Conservation (phyloP, 768 basidiomycete species). For the Aureoboletus auriporus region DNA sequence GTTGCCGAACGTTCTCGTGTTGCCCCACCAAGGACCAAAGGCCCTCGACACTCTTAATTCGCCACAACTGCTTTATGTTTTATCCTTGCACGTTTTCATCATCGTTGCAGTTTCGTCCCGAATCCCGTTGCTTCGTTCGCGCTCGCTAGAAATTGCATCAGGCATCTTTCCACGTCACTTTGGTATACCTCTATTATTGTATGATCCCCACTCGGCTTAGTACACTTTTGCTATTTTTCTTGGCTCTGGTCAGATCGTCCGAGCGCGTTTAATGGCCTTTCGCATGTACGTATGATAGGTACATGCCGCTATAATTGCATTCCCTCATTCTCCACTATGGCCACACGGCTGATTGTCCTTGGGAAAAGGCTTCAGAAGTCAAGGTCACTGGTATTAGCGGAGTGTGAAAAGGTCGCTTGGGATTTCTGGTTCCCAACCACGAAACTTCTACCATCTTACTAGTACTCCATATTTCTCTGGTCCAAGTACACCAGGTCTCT, state of each 20-base stretch:
- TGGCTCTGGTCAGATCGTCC: conserved; percentile 2
- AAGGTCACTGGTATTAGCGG: conserved; percentile 18
- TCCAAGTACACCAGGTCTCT: conserved; percentile 30
- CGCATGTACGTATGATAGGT: conserved; percentile 10
- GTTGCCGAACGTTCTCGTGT: conserved; percentile 55
- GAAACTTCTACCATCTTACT: conserved; percentile 34
- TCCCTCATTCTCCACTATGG: background rate
- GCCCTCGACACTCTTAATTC: conserved; percentile 25
- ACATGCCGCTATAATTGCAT: conserved; percentile 13
- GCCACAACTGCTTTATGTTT: background rate
- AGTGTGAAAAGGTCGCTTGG: conserved; percentile 32
- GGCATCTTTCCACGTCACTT: conserved; percentile 10
- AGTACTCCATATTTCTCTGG: conserved; percentile 36
- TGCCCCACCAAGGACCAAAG: conserved; percentile 29
- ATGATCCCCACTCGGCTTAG: conserved; percentile 24
- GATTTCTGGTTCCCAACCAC: conserved; percentile 30
- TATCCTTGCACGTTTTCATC: conserved; percentile 1
- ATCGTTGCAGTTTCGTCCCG: conserved; percentile 7
- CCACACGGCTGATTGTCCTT: conserved; percentile 8
- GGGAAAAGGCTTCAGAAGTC: conserved; percentile 19
- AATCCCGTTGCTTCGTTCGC: conserved; percentile 1
- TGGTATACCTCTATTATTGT: conserved; percentile 24
- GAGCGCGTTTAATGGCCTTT: too few relatives aligned
- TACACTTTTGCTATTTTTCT: conserved; percentile 9
- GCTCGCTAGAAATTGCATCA: conserved; percentile 23